A percentile compares a stretch with the other conserved stretches of the same genome.
These are phyloP conservation scores for Penicillium vulpinum DNA, from an alignment of 2,329 filamentous ascomycete species.

Conservation along the genomic window DNA sequence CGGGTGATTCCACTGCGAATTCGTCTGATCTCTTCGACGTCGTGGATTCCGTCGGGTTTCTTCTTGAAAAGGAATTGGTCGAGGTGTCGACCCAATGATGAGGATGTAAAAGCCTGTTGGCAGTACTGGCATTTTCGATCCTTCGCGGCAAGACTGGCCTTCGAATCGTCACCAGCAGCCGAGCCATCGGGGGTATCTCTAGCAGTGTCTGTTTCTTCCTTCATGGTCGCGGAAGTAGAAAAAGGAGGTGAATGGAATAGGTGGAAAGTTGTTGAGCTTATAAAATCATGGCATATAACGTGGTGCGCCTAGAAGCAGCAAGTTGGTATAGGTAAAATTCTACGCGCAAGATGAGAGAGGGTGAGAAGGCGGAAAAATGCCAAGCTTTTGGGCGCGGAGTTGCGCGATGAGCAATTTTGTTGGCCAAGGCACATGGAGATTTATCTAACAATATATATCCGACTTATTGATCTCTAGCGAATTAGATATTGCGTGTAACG, in stretches of 20 bases:
- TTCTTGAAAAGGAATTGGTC: conserved; percentile 93
- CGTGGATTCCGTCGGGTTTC: conserved; percentile 89
- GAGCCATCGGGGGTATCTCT: conserved; percentile 42
- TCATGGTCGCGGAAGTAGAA: conserved; percentile 12
- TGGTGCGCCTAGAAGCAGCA: background rate
- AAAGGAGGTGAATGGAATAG: background rate
- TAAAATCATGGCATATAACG: conserved; percentile 6
- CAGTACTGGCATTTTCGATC: conserved; percentile 90
- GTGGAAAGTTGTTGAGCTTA: background rate
- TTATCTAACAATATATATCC: background rate
- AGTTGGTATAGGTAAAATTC: background rate
- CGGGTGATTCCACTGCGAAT: conserved; percentile 83
- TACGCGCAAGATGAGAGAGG: background rate
- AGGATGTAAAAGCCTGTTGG: conserved; percentile 86
- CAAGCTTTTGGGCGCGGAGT: conserved; percentile 17
- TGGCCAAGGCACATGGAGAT: background rate
- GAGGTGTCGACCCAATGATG: conserved; percentile 86
- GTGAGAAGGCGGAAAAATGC: conserved; percentile 6
- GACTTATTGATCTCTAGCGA: background rate
- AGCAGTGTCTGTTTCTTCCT: conserved; percentile 19
- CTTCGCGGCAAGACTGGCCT: conserved; percentile 61
- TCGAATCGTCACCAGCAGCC: conserved; percentile 38
- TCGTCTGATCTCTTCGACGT: conserved; percentile 84
- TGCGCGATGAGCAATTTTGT: background rate
- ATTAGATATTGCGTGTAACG: background rate